These are phyloP conservation scores for Boletus sp. DNA, from an alignment of 768 basidiomycete species.

Conservation along the genomic window DNA sequence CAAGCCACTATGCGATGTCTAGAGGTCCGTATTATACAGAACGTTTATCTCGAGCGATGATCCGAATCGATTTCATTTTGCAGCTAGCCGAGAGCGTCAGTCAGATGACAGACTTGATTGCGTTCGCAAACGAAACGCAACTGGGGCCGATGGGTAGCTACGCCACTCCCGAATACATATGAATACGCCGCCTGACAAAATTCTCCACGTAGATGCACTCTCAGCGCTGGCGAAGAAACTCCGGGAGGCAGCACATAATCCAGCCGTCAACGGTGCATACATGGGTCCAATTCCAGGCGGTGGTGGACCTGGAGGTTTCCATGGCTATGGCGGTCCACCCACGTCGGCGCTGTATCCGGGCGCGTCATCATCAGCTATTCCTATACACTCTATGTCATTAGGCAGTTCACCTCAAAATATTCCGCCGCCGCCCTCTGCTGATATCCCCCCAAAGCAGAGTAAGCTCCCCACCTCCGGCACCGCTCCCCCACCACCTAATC, in stretches of 20 bases:
- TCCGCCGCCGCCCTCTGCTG: conserved; percentile 43
- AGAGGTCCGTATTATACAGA: conserved; percentile 51
- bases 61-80: conserved; percentile 7
- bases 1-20: conserved; percentile 88
- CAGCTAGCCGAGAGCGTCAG: conserved; percentile 81
- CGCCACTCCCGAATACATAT: conserved; percentile 23
- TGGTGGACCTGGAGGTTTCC: conserved; percentile 26
- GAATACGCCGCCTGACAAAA: conserved; percentile 22
- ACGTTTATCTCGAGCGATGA: not conserved
- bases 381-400: conserved; percentile 43
- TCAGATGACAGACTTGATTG: conserved; percentile 76
- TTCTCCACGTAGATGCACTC: conserved; percentile 43
- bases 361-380: conserved; percentile 41
- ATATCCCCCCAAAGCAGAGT: conserved; percentile 62
- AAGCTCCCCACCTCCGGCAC: conserved; percentile 51
- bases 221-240: conserved; percentile 39
- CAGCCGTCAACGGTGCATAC: conserved; percentile 16
- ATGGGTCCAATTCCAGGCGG: conserved; percentile 15
- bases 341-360: conserved; percentile 46
- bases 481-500: conserved; percentile 40
- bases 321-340: conserved; percentile 26
- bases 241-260: conserved; percentile 28
- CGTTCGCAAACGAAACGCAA: conserved; percentile 51
- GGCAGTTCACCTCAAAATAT: conserved; percentile 51
- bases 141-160: conserved; percentile 68